Evolutionary conservation across 352 stramenopile species (phyloP), one percentile per base, ranked within the genome.

Genomic region (Globisporangium alternatum): DNA sequence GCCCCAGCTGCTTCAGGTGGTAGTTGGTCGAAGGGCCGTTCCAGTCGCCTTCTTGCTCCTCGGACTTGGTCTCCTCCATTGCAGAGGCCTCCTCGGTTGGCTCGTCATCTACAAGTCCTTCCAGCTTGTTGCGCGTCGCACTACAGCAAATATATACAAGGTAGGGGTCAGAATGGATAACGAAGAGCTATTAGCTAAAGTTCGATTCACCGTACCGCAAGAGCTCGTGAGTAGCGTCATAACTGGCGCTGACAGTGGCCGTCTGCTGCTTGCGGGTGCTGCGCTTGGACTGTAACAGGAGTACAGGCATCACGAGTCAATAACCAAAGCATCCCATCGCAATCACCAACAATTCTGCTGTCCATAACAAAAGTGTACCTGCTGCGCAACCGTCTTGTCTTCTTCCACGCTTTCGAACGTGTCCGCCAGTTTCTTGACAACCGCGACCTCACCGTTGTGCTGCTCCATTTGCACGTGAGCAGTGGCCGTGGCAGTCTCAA

Each of bases 1-100:
- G 68, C 19, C 85, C 82, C n/a, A 93, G 52, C 47, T 91, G 82
- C 69, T 91, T 91, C 12, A 90, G 64, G 59, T 93, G 85, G 67
- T 90, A 93, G 65, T 88, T 90, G 19, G 85, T 91, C 21, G 72
- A 78, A 9, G 85, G 82, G 53, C 77, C 73, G 13, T 75, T 72
- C 76, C 75, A 86, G 8, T 82, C 69, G 12, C 65, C 64, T n/a
- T 75, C 47, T 3, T 21, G 25, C 51, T 64, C 65, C 0, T 56
- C 52, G 0, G n/a, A 56, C 45, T 71, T 44, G 10, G 44, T 45
- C 9, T 47, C 19, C 6, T 77, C 56, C 12, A 65, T 57, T 25
- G 28, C 31, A 10, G 44, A 3, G 4, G 39, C 30, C 22, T 70
- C 49, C 10, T 55, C 61, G 5, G 62, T 45, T 44, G 63, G 31